Evolutionary conservation across 2,329 filamentous ascomycete genomes (phyloP).

Genomic region (Fusarium equiseti): DNA sequence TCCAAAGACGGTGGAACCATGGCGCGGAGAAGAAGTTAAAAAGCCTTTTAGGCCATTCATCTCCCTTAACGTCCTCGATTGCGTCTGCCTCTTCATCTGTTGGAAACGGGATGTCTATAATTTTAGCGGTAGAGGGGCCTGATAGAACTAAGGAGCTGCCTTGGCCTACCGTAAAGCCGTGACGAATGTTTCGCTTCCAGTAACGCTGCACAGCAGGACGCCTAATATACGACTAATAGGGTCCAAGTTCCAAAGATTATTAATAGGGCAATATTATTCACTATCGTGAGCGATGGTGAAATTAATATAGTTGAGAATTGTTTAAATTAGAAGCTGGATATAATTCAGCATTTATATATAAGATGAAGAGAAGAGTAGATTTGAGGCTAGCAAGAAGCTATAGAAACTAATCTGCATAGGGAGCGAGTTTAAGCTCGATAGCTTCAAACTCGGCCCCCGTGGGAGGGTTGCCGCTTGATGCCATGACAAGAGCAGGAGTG

Average conservation of each 20-base stretch:
- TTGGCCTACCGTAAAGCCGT: not conserved
- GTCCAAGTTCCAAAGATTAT: no score
- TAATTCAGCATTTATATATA: not conserved
- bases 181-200: conserved; percentile 13
- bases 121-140: not conserved
- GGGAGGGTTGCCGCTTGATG: not conserved
- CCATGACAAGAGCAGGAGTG: not conserved
- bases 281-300: no score
- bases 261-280: no score
- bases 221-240: no score
- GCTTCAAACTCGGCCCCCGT: not conserved
- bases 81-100: not conserved
- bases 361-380: not conserved
- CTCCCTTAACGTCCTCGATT: not conserved
- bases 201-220: not conserved
- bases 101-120: not conserved
- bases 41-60: not conserved
- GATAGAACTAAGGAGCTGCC: not conserved
- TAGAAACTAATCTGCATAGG: not conserved
- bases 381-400: not conserved
- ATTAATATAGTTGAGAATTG: no score
- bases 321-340: no score
- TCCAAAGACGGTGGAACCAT: conserved; percentile 23
- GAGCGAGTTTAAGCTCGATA: not conserved
- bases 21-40: not conserved